Evolutionary conservation across 169 alveolate genomes (phyloP).

Genomic region (Plasmodium vinckei): DNA sequence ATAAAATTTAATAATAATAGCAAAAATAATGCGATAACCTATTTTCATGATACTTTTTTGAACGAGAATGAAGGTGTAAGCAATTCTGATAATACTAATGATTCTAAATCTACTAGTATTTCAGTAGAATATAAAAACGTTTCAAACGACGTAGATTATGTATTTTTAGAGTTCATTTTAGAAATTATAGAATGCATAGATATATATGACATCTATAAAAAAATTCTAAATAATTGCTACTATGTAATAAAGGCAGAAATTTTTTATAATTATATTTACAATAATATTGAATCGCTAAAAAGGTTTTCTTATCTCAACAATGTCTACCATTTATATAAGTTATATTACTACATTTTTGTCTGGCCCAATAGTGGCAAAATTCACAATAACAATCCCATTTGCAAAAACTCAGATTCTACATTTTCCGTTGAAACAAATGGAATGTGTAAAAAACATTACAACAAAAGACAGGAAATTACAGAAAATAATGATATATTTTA

Average conservation of each 20-base stretch:
- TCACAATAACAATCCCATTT: too few relatives aligned
- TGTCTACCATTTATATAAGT: slow-evolving; percentile 51
- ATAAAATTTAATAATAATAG: not conserved
- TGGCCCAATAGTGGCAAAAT: slow-evolving; percentile 19
- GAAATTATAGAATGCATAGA: slow-evolving; percentile 45
- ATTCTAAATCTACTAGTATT: slow-evolving; percentile 35
- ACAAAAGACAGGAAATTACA: not conserved
- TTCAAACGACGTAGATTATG: slow-evolving; percentile 23
- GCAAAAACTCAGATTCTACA: not conserved
- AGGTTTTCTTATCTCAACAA: slow-evolving; percentile 53
- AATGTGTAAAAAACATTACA: not conserved
- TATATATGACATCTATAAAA: slow-evolving; percentile 36
- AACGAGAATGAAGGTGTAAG: slow-evolving; percentile 11
- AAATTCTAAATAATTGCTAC: slow-evolving; percentile 61
- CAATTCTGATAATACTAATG: slow-evolving; percentile 5
- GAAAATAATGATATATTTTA: slow-evolving; percentile 20
- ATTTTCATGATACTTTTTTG: slow-evolving; percentile 20
- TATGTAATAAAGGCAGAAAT: slow-evolving; percentile 69
- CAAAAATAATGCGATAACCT: not conserved
- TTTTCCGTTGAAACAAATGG: not conserved
- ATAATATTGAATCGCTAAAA: slow-evolving; percentile 22
- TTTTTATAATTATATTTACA: slow-evolving; percentile 65
- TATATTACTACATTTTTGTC: slow-evolving; percentile 63
- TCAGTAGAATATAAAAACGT: slow-evolving; percentile 35
- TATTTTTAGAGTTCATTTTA: slow-evolving; percentile 54